These are phyloP conservation scores for Kazachstania viticola DNA, from an alignment of 805 yeast genomes.

Conservation along the genomic window DNA sequence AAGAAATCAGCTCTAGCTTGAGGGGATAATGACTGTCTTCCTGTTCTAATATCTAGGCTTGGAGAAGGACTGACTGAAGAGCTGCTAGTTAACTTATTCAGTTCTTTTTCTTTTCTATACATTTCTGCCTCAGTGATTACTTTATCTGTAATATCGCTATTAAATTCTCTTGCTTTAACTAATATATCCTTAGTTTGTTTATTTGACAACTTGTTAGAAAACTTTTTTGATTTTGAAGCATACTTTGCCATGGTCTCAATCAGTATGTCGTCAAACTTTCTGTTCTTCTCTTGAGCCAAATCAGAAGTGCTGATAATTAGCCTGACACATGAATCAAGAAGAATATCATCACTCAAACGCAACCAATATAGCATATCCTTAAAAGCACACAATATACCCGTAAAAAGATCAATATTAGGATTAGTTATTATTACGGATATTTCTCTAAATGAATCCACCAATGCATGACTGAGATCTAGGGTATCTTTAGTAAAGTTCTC, in stretches of 20 bases:
- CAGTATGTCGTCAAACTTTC: slow-evolving; percentile 41
- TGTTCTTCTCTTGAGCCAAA: slow-evolving; percentile 43
- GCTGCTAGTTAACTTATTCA: slow-evolving; percentile 5
- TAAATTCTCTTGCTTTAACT: slow-evolving; percentile 45
- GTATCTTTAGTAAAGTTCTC: slow-evolving; percentile 82
- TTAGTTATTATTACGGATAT: slow-evolving; percentile 30
- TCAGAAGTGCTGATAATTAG: slow-evolving; percentile 57
- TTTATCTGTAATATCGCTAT: slow-evolving; percentile 42
- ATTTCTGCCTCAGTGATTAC: slow-evolving; percentile 34
- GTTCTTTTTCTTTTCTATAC: slow-evolving; percentile 25
- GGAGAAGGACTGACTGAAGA: slow-evolving; percentile 4
- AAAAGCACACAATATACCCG: slow-evolving; percentile 49
- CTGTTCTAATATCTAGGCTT: neutral
- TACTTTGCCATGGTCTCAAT: slow-evolving; percentile 48
- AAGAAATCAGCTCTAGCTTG: slow-evolving; percentile 25
- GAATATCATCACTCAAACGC: slow-evolving; percentile 65
- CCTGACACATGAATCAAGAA: slow-evolving; percentile 54
- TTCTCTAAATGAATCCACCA: slow-evolving; percentile 56
- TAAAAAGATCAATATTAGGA: slow-evolving; percentile 31
- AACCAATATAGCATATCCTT: slow-evolving; percentile 68
- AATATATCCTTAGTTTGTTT: slow-evolving; percentile 57
- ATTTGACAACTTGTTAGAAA: slow-evolving; percentile 56
- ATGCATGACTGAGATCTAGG: slow-evolving; percentile 58
- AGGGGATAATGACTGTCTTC: slow-evolving; percentile 1
- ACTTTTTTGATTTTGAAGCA: slow-evolving; percentile 54